phyloP scores from a whole-genome alignment of 768 basidiomycete genomes.

The Phlebiopsis gigantea region DNA sequence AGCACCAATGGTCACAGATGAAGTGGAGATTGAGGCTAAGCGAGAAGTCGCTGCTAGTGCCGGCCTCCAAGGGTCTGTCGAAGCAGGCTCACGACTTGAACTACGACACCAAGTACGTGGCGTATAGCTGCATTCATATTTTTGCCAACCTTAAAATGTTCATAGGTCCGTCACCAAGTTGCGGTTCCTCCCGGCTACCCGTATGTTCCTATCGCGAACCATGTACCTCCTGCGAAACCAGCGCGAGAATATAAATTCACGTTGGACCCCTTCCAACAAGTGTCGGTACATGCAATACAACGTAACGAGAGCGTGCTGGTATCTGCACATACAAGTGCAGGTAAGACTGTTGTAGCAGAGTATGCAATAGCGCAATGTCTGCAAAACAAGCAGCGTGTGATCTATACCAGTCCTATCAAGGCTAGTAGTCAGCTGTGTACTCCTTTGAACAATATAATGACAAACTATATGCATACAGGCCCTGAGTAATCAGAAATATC shows the following conservation, averaged over 20 bases:
- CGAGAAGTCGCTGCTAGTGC: constrained; percentile 87
- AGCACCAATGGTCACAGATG: constrained; percentile 78
- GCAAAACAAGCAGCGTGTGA: constrained; percentile 90
- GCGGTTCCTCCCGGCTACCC: constrained; percentile 90
- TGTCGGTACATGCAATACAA: constrained; percentile 93
- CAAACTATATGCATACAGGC: constrained; percentile 50
- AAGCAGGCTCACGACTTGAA: constrained; percentile 67
- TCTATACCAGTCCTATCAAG: constrained; percentile 99
- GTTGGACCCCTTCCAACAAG: constrained; percentile 94
- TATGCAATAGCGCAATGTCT: constrained; percentile 98
- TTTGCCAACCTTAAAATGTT: background rate
- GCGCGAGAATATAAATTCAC: constrained; percentile 93
- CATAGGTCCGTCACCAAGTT: constrained; percentile 90
- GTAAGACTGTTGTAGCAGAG: constrained; percentile 99
- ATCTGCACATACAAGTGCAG: constrained; percentile 97
- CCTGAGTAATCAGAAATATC: constrained; percentile 97
- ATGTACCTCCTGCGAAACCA: constrained; percentile 87
- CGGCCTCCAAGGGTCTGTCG: constrained; percentile 68
- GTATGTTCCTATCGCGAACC: constrained; percentile 85
- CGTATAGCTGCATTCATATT: background rate
- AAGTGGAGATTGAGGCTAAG: constrained; percentile 92
- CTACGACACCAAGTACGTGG: constrained; percentile 70
- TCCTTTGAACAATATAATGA: constrained; percentile 11
- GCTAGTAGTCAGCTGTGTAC: constrained; percentile 40
- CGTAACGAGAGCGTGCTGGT: constrained; percentile 97